Evolutionary conservation across 495 filamentous ascomycete species (phyloP), one percentile per base, ranked within the genome.

Genomic region (Podospora anserina): DNA sequence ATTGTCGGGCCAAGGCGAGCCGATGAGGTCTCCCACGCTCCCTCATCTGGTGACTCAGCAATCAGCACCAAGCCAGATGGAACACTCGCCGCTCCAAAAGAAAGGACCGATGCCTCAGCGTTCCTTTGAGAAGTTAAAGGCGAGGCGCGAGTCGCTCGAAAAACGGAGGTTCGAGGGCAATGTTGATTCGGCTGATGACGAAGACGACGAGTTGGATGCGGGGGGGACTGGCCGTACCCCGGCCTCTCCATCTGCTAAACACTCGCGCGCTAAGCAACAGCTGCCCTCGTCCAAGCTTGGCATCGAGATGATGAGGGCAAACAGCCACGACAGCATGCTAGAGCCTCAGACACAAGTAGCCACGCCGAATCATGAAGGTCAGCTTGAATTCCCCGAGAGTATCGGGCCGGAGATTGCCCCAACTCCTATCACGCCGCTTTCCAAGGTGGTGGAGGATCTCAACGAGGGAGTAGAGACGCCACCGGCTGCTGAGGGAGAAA

Each of bases 271-370:
- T 65, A 84, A 83, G 61, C 72, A 75, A 15, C 73, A 69, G 19
- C 73, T 81, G 28, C 82, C 82, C 44, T 89, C 84, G 32, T 96
- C 92, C 2, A 97, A 96, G 76, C 85, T 97, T 1, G 91, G 92
- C 2, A 92, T 90, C 53, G 93, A 97, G 78, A 97, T 97, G 93
- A 93, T 97, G 92, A 87, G 93, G 20, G 96, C 92, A 26, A 96
- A 96, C 76, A 95, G 92, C 67, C 89, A 92, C 66, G 93, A 93
- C 28, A 96, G 93, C 74, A 87, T 96, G 54, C 57, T 70, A 15
- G 81, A 80, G 66, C 76, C 79, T 53, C 67, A 71, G 2, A 80
- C 79, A 15, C 81, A 82, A 69, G 75, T 81, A 34, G 78, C 76
- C 15, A 82, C 79, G 18, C 80, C 82, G 0, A 75, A 72, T 13